Evolutionary conservation across 139 green algal species (phyloP).

Genomic region (Chlamydomonas sp.): DNA sequence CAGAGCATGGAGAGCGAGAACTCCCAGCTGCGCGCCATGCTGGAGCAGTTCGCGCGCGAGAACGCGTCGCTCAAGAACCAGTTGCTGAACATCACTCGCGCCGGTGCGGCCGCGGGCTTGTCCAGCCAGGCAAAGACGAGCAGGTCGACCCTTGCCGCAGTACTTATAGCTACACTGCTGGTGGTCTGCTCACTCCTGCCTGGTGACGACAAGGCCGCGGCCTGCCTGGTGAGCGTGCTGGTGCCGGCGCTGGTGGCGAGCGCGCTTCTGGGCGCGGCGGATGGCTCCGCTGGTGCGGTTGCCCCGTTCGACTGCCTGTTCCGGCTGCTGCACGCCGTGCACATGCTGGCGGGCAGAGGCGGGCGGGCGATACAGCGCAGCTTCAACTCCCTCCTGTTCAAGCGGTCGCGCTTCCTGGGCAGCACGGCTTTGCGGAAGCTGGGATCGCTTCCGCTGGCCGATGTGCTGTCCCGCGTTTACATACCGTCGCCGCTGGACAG

Average conservation of each 20-base stretch:
- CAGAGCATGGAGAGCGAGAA: conserved; percentile 59
- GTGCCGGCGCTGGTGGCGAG: conserved; percentile 18
- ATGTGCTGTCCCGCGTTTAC: background rate
- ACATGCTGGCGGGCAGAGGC: background rate
- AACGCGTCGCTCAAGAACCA: conserved; percentile 48
- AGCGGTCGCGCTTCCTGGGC: conserved; percentile 22
- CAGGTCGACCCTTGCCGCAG: conserved; percentile 37
- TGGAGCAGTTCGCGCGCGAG: conserved; percentile 49
- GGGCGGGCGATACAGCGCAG: background rate
- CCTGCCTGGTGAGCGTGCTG: conserved; percentile 29
- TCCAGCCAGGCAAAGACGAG: conserved; percentile 6
- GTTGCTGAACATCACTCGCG: conserved; percentile 28
- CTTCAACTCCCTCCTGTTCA: conserved; percentile 19
- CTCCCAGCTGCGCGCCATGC: conserved; percentile 46
- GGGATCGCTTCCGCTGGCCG: background rate
- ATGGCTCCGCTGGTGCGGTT: background rate
- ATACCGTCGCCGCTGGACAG: too few relatives aligned
- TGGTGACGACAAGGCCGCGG: conserved; percentile 37
- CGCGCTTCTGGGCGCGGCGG: background rate
- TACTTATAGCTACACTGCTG: conserved; percentile 63
- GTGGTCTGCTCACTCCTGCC: conserved; percentile 41
- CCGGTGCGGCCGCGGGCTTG: background rate
- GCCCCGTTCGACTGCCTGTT: conserved; percentile 5
- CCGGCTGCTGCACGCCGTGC: background rate
- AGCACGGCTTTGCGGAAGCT: background rate